A percentile compares a stretch with the other conserved stretches of the same genome.
Conservation (phyloP, 1,284 basidiomycete species). For the Melampsora americana region DNA sequence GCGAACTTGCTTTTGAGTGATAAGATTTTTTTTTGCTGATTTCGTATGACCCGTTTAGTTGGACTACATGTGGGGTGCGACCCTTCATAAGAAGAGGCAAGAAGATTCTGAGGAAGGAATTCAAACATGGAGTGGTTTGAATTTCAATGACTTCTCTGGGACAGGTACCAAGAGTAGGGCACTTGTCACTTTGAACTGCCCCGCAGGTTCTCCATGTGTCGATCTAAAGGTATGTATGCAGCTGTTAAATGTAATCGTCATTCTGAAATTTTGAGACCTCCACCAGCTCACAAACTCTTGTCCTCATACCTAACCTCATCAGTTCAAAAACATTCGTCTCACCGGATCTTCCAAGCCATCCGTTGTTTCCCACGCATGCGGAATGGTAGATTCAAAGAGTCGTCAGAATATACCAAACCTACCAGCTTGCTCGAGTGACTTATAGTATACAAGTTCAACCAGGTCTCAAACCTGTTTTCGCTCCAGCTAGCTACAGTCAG, state of each 20-base stretch:
- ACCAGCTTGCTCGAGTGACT: not conserved
- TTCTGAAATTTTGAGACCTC: too few relatives aligned
- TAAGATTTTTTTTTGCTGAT: not conserved
- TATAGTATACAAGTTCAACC: too few relatives aligned
- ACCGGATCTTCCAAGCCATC: not conserved
- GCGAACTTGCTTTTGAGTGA: not conserved
- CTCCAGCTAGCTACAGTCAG: too few relatives aligned
- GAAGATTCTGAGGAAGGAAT: not conserved
- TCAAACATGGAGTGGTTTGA: conserved; percentile 32
- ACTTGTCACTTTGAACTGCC: conserved; percentile 22
- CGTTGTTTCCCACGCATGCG: not conserved
- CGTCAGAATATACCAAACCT: not conserved
- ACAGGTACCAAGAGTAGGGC: conserved; percentile 15
- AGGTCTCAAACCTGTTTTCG: too few relatives aligned
- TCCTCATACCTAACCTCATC: not conserved
- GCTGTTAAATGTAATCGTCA: too few relatives aligned
- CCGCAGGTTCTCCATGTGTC: not conserved
- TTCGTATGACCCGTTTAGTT: conserved; percentile 3
- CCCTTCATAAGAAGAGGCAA: not conserved
- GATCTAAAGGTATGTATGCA: conserved; percentile 10
- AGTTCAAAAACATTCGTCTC: not conserved
- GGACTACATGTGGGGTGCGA: conserved; percentile 27
- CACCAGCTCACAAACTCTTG: too few relatives aligned
- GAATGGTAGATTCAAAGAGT: not conserved
- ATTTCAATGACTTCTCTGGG: conserved; percentile 23